Conservation (phyloP, 140 eudicot genomes). For the Stevia rebaudiana region DNA sequence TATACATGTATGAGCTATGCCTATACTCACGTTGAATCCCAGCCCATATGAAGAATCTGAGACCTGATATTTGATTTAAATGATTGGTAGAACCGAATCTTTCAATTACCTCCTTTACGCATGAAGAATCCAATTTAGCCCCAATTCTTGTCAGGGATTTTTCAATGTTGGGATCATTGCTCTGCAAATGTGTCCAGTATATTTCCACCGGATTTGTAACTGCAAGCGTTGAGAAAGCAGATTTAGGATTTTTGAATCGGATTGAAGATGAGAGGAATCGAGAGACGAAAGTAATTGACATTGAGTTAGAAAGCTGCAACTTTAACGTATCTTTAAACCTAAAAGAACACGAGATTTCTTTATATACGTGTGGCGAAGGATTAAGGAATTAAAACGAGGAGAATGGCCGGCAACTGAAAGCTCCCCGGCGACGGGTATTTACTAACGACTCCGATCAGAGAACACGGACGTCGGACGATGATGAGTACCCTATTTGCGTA, state of each 20-base stretch:
- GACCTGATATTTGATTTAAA: constrained; percentile 48
- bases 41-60: constrained; percentile 90
- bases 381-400: too few relatives aligned
- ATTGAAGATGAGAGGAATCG: constrained; percentile 24
- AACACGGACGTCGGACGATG: too few relatives aligned
- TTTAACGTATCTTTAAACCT: too few relatives aligned
- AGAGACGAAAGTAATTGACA: constrained; percentile 19
- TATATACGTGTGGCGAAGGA: too few relatives aligned
- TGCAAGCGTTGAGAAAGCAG: constrained; percentile 19
- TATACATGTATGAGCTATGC: constrained; percentile 56
- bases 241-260: constrained; percentile 25
- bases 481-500: too few relatives aligned
- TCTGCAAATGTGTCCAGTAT: constrained; percentile 41
- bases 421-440: too few relatives aligned
- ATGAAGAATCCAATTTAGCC: constrained; percentile 40
- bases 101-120: constrained; percentile 46
- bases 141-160: constrained; percentile 38
- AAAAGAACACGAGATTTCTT: too few relatives aligned
- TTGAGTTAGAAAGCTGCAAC: background rate
- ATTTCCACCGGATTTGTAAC: constrained; percentile 36
- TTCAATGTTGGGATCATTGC: constrained; percentile 21
- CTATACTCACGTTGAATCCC: constrained; percentile 56
- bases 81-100: constrained; percentile 35
- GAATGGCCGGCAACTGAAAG: too few relatives aligned
- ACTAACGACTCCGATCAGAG: too few relatives aligned